phyloP scores from a whole-genome alignment of 192 early-diverging fungal genomes.

The Entomortierella parvispora region DNA sequence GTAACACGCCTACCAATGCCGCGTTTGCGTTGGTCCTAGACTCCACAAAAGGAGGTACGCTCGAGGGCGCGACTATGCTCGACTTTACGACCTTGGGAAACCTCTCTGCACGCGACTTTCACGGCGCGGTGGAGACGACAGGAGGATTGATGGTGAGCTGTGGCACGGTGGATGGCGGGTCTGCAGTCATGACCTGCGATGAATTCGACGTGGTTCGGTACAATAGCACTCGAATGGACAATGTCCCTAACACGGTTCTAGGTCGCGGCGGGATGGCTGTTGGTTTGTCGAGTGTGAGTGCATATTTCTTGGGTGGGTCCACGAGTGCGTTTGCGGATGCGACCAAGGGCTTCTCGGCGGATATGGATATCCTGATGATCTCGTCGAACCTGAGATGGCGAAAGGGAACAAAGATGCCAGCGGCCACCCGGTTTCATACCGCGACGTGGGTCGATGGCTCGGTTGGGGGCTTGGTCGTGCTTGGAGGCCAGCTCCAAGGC shows the following conservation, averaged over 20 bases:
- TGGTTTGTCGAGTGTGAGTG: not conserved
- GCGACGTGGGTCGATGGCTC: conserved; percentile 16
- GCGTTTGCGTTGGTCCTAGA: conserved; percentile 26
- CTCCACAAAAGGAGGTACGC: not conserved
- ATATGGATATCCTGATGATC: not conserved
- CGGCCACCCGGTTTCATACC: conserved; percentile 18
- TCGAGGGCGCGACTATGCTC: not conserved
- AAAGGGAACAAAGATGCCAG: not conserved
- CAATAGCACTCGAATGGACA: conserved; percentile 6
- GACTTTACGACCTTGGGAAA: conserved; percentile 9
- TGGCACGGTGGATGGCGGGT: conserved; percentile 8
- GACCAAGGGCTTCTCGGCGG: not conserved
- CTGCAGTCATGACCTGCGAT: conserved; percentile 13
- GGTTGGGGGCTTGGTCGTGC: conserved; percentile 7
- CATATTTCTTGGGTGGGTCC: conserved; percentile 26
- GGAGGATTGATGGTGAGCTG: conserved; percentile 19
- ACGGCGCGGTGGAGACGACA: not conserved
- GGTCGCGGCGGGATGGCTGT: conserved; percentile 25
- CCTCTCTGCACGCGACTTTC: conserved; percentile 16
- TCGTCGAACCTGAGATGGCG: conserved; percentile 7
- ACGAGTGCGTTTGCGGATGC: not conserved
- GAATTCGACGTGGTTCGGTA: conserved; percentile 13
- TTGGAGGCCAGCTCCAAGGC: conserved; percentile 14
- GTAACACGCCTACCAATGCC: not conserved
- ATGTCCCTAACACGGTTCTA: not conserved